Base-by-base conservation (phyloP, 192 early-diverging fungal genomes). In the Umbelopsis sp. region DNA sequence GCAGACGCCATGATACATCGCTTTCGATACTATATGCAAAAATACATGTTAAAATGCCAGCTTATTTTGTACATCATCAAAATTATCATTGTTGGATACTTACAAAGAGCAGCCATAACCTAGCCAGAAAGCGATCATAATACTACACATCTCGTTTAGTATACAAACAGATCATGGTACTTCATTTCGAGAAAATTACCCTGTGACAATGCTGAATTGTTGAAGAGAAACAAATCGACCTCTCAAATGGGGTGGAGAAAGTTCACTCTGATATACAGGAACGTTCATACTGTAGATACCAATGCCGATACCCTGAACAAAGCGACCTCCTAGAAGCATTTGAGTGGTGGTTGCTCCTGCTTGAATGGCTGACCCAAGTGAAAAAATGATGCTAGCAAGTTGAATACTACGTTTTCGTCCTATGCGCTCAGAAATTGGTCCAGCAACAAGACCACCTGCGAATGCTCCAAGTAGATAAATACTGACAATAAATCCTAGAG, bases 361-460 rank as follows among this genome's bases (percentile, higher is more conserved):
- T 69, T 93, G 91, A 41, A 91, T 70, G 41, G 80, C 75, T 21
- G 75, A 86, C 25, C 91, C 91, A 49, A 90, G 51, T 22, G 75
- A 71, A 72, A 92, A 93, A 23, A 87, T 68, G 15, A 83, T 49
- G 33, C 75, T 80, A 30, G 80, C 80, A 0, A 75, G 11, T 69
- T 85, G 79, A 69, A 90, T 87, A n/a, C 82, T 78, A 21, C 73
- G 74, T 47, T 87, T 87, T 47, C 88, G 81, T 12, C 86, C 85
- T 46, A 83, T 74, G 47, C 50, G 61, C 69, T 90, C 88, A 13
- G 88, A 84, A 0, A 88, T 61, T 68, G 73, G 78, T 10, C 84
- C 87, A 20, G 83, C 79, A 30, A 48, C 49, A 22, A 89, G 67
- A 9, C 85, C 79, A 1, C 88, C 88, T 35, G 87, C 74, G 48